phyloP scores from a whole-genome alignment of 805 yeast species.

The Spencermartinsiella europaea region DNA sequence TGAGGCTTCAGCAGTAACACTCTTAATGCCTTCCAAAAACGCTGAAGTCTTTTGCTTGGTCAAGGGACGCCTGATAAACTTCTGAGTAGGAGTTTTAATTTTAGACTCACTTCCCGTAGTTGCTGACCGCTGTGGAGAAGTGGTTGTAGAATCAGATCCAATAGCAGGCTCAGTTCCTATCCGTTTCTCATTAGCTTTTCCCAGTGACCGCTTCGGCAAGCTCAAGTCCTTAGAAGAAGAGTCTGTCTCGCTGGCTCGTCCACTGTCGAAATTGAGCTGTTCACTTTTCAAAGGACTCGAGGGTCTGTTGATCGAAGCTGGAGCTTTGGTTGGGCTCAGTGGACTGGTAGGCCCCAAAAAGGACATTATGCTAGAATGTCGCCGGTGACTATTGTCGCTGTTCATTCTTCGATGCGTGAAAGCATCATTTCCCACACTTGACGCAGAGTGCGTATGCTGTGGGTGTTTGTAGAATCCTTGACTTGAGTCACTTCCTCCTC shows the following conservation, averaged over 20 bases:
- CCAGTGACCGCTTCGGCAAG: background rate
- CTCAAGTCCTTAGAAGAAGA: background rate
- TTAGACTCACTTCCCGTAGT: background rate
- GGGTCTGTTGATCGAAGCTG: background rate
- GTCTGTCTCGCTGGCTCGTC: background rate
- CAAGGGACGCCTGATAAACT: constrained; percentile 30
- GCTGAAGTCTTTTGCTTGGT: constrained; percentile 38
- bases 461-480: constrained; percentile 6
- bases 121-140: background rate
- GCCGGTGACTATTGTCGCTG: constrained; percentile 14
- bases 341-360: constrained; percentile 6
- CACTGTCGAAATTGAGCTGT: background rate
- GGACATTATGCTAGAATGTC: constrained; percentile 23
- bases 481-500: background rate
- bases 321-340: background rate
- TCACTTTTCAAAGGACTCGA: background rate
- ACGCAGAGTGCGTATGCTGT: constrained; percentile 17
- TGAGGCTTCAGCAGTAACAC: constrained; percentile 70
- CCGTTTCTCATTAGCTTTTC: constrained; percentile 9
- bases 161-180: constrained; percentile 10
- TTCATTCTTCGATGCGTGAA: background rate
- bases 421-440: constrained; percentile 9
- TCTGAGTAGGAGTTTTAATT: constrained; percentile 39
- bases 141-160: background rate
- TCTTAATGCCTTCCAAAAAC: constrained; percentile 71